Percentiles rank a stretch among this genome's conserved stretches.
phyloP scores from a whole-genome alignment of 352 stramenopile genomes.

The Pythium dissotocum region DNA sequence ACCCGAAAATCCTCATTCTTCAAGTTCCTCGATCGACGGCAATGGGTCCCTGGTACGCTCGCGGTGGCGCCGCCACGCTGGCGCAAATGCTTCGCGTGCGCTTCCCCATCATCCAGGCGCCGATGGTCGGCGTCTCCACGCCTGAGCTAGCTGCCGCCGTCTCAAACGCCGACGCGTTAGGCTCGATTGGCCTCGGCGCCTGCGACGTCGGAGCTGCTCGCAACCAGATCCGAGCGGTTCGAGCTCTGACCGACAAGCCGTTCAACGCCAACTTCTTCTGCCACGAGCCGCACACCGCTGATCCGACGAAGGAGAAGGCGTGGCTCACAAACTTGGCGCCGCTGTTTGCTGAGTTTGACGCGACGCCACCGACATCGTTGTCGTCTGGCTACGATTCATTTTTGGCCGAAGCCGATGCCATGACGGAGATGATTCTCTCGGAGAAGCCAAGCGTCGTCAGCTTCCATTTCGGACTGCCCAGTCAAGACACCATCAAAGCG shows the following conservation, averaged over 20 bases:
- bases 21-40: not conserved
- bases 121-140: constrained; percentile 53
- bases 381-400: constrained; percentile 29
- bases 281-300: constrained; percentile 23
- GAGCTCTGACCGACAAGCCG: constrained; percentile 30
- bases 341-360: constrained; percentile 39
- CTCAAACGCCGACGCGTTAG: constrained; percentile 44
- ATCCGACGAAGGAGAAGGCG: constrained; percentile 20
- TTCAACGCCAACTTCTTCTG: constrained; percentile 76
- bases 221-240: constrained; percentile 33
- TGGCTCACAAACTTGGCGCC: constrained; percentile 44
- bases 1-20: not conserved
- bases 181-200: constrained; percentile 46
- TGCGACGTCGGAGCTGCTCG: constrained; percentile 32
- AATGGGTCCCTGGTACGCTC: constrained; percentile 8
- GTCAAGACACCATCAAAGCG: constrained; percentile 26
- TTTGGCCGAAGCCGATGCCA: constrained; percentile 35
- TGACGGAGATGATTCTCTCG: constrained; percentile 45
- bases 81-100: constrained; percentile 26
- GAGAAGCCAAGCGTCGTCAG: constrained; percentile 57
- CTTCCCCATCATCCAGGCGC: constrained; percentile 44
- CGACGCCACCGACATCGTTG: constrained; percentile 21
- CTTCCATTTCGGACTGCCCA: constrained; percentile 65
- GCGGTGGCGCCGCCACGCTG: constrained; percentile 12
- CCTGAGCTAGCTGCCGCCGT: constrained; percentile 39